Base-by-base conservation (phyloP, 352 stramenopile genomes). In the Pythium biforme region DNA sequence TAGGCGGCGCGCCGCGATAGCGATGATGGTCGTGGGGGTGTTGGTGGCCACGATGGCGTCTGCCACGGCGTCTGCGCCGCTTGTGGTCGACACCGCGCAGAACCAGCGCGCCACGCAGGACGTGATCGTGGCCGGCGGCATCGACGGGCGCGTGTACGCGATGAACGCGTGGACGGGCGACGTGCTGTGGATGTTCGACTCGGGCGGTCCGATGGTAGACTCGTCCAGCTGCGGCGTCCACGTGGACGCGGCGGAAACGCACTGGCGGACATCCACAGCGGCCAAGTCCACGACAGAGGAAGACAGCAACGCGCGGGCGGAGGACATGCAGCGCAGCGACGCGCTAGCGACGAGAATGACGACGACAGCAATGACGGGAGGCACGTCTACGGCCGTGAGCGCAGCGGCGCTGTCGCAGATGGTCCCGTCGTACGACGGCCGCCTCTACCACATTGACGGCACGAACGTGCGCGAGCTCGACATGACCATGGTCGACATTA, bases 121-220 rank as follows among this genome's bases (percentile, higher is more conserved):
- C 31, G 64, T 94, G 45, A 59, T 94, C 2, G 70, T 94, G 14
- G 78, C 80, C n/a, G 85, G 85, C 15, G 81, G 83, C 0, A 70
- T 92, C 22, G 84, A 92, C 62, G 85, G 85, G 9, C 79, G 81
- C 41, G 79, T 94, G 55, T 90, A 85, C 59, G 85, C 82, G 37
- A 66, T 94, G 48, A 73, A 92, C 52, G 85, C 85, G 58, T 94
- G 85, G 85, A 89, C 83, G 4, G 85, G 85, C 34, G 67, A 92
- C 25, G 70, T 90, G 37, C 68, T 92, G 43, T 92, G 84, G 81
- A 88, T 76, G 26, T 92, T 94, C 47, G 83, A 94, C 69, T 92
- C 85, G 25, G 85, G 85, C 45, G 83, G 85, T 63, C 79, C 85
- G 26, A 92, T 94, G 78, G 82, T 94, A 63, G 74, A 88, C 65